phyloP scores from a whole-genome alignment of 1,284 basidiomycete species.

The Boletellus dicymbophilus region DNA sequence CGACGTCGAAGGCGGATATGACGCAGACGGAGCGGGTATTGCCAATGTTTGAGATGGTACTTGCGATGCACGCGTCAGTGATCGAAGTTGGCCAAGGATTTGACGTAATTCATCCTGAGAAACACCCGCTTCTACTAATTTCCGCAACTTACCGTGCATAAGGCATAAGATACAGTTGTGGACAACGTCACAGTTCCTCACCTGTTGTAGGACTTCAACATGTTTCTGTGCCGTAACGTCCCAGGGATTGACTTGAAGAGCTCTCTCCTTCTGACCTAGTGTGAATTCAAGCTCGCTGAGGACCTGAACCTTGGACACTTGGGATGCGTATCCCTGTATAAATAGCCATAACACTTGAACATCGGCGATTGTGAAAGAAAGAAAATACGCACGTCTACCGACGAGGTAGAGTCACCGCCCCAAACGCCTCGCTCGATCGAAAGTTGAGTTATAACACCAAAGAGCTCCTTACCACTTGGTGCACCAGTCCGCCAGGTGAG shows the following conservation, averaged over 20 bases:
- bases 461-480: constrained; percentile 79
- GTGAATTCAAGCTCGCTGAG: constrained; percentile 80
- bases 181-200: constrained; percentile 34
- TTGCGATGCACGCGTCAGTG: constrained; percentile 51
- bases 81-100: constrained; percentile 77
- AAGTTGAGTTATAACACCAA: constrained; percentile 72
- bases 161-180: constrained; percentile 9
- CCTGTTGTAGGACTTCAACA: constrained; percentile 73
- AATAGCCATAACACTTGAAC: constrained; percentile 8
- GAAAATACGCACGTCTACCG: constrained; percentile 31
- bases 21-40: constrained; percentile 18
- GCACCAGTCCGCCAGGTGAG: constrained; percentile 89
- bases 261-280: constrained; percentile 73
- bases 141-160: constrained; percentile 58
- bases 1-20: constrained; percentile 32
- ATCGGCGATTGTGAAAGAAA: neutral
- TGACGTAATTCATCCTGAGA: constrained; percentile 80
- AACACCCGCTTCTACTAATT: constrained; percentile 76
- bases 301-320: constrained; percentile 72
- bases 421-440: constrained; percentile 80
- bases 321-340: constrained; percentile 34
- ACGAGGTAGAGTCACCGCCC: constrained; percentile 54
- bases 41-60: constrained; percentile 37
- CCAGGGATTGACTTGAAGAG: constrained; percentile 64
- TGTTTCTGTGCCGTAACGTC: constrained; percentile 66